These are phyloP conservation scores for Magnusiomyces ingens DNA, from an alignment of 1,139 yeast genomes.

Conservation along the genomic window DNA sequence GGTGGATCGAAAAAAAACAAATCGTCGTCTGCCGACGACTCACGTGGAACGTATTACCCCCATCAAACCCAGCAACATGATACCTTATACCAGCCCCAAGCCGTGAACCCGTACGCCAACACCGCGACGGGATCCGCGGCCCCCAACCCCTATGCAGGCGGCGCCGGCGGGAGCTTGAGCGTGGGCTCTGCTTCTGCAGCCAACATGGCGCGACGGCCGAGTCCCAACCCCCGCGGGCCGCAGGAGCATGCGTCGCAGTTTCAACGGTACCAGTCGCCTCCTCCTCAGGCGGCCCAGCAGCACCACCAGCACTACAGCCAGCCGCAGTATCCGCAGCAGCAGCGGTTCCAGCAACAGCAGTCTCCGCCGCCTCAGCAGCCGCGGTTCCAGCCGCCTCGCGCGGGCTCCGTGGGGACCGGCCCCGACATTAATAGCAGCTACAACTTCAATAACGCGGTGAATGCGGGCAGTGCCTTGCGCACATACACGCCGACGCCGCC, in stretches of 20 bases:
- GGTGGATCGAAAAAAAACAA: background rate
- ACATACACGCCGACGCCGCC: no score
- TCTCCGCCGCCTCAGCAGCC: background rate
- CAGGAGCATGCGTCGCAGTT: background rate
- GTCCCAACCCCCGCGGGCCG: background rate
- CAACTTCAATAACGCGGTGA: no score
- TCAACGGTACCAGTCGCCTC: background rate
- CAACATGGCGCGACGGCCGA: no score
- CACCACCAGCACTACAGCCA: background rate
- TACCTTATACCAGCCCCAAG: background rate
- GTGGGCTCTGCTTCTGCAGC: background rate
- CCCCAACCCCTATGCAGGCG: background rate
- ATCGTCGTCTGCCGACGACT: background rate
- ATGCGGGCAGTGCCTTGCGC: no score
- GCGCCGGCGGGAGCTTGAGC: background rate
- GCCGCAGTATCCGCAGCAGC: background rate
- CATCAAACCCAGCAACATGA: background rate
- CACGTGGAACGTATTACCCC: constrained; percentile 1
- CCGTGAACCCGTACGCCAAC: background rate
- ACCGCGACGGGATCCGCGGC: background rate
- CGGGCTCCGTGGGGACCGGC: no score
- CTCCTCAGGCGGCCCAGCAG: background rate
- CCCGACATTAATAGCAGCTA: no score
- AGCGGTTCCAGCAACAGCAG: background rate
- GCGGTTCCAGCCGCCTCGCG: background rate